Base-by-base conservation (phyloP, 1,284 basidiomycete species). In the Ceratobasidium sp. region DNA sequence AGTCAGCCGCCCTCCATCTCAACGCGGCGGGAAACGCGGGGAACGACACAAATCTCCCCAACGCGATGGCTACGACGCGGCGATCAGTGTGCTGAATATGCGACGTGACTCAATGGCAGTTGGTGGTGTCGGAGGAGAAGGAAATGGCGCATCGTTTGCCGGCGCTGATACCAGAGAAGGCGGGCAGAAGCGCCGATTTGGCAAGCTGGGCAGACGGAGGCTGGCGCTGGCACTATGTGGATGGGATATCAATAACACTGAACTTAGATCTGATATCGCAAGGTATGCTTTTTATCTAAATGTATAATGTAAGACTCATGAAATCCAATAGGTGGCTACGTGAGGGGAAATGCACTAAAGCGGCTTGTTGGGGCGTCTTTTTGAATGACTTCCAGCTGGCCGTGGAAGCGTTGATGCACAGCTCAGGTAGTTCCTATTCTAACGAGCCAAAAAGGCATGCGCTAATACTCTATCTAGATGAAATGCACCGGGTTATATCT, bases 331-430 rank as follows among this genome's bases (percentile, higher is more conserved):
- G 93, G 66, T 92, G 94, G 88, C 91, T 94, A 80, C 88, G 86
- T 78, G 89, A 91, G 44, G 90, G 90, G 7, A 87, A 90, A 71
- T 84, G 90, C 63, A 91, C 93, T 8, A 90, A 91, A 78, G 95
- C 94, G 0, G 95, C 95, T 0, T 95, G 94, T 79, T 96, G 94
- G 91, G 87, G 96, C 1, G 90, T 96, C 51, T 97, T 98, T 80
- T 91, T 90, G 1, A 90, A 90, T 54, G 91, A 95, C 72, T 88
- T 92, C 77, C 86, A 87, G 41, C 88, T 87, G 67, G 94, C 95
- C 0, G 87, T 95, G 19, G 89, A 92, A 36, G 84, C 93, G 44
- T 86, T 98, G 2, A 91, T 96, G 86, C 86, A 90, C 44, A 96
- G 94, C 80, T 88, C 92, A 84, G 93, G 96, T 96, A 76, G 57